Base-by-base conservation (phyloP, 305 asterid genomes). In the Fraxinus platypoda region DNA sequence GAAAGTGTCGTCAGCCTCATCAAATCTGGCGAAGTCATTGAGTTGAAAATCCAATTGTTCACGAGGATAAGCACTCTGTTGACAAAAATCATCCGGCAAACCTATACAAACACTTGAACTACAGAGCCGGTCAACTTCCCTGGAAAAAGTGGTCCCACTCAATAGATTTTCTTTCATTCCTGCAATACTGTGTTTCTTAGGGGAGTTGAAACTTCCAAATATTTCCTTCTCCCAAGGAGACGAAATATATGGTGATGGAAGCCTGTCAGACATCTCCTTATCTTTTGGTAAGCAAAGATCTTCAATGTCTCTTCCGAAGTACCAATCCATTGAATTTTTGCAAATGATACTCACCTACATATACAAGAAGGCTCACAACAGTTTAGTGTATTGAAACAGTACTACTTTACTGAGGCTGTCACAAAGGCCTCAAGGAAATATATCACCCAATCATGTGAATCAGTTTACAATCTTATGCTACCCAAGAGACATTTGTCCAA, bases 1-100 rank as follows among this genome's bases (percentile, higher is more conserved):
- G 88, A 84, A 88, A 72, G 79, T 88, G 86, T 88, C 89, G 79
- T 88, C 88, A 3, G 89, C 87, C 71, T 79, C 86, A 33, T 86
- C 81, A 7, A 86, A 72, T 71, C 68, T 78, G 79, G 84, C 74
- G 28, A 84, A 83, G 77, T 85, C 87, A 6, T 81, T 75, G 83
- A 86, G 85, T 33, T 85, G 84, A 54, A 21, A 23, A 77, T 88
- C 86, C 25, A 83, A 81, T 66, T 77, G 26, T 33, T 80, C 82
- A 70, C 2, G 33, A 49, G 76, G 71, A 81, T 35, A 74, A 33
- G 52, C 25, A n/a, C 78, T 71, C 77, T 64, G 82, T 33, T 86
- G 87, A 75, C 41, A 7, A 70, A 15, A 78, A 68, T 78, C 75
- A 35, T 13, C 73, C 7, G 41, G 64, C 33, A 70, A 49, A 75